Percentiles rank a stretch among this genome's conserved stretches.
These are phyloP conservation scores for Osmanthus fragrans DNA, from an alignment of 257 asterid genomes.

Conservation along the genomic window DNA sequence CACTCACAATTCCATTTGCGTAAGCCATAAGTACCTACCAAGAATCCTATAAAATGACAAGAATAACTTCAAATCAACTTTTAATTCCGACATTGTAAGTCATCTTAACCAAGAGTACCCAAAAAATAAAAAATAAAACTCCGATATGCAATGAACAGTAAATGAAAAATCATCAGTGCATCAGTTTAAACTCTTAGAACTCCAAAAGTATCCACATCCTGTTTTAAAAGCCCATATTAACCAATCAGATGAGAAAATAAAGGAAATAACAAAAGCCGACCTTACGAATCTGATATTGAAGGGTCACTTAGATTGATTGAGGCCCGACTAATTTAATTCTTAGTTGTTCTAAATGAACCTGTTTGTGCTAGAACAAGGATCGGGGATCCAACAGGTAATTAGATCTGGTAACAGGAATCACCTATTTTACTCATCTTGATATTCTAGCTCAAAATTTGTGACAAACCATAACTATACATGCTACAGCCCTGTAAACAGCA, in stretches of 20 bases:
- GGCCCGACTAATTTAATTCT: not conserved
- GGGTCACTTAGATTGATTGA: not conserved
- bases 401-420: not conserved
- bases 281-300: not conserved
- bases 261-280: not conserved
- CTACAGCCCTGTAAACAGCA: not conserved
- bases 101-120: not conserved
- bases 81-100: not conserved
- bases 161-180: constrained; percentile 1
- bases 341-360: not conserved
- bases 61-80: not conserved
- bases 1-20: constrained; percentile 42
- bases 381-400: not conserved
- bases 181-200: not conserved
- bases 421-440: not conserved
- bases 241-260: constrained; percentile 8
- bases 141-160: not conserved
- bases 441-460: not conserved
- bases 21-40: constrained; percentile 48
- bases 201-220: not conserved
- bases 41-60: constrained; percentile 19
- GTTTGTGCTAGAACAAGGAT: not conserved
- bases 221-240: not conserved
- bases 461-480: not conserved
- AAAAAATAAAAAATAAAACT: not conserved